Evolutionary conservation across 2,329 filamentous ascomycete genomes (phyloP).

Genomic region (Paraphaeosphaeria sporulosa): DNA sequence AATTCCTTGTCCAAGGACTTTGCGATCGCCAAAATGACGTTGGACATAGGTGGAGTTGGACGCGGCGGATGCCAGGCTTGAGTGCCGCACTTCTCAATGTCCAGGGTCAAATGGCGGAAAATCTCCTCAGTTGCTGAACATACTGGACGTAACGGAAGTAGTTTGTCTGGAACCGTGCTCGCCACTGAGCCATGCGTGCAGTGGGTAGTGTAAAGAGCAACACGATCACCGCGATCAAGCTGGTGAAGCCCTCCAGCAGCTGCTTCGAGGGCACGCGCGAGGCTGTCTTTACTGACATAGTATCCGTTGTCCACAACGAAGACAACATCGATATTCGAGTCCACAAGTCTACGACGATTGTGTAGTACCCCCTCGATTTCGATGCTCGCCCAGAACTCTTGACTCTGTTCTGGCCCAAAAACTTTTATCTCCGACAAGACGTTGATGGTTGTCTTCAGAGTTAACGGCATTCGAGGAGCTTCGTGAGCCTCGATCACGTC

Average conservation of each 20-base stretch:
- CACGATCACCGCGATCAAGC: slow-evolving; percentile 30
- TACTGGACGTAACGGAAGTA: slow-evolving; percentile 29
- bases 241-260: slow-evolving; percentile 29
- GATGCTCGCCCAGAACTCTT: slow-evolving; percentile 41
- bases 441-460: slow-evolving; percentile 30
- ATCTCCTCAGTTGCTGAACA: slow-evolving; percentile 23
- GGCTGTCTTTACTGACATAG: slow-evolving; percentile 37
- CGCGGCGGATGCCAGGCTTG: slow-evolving; percentile 38
- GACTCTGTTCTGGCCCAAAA: slow-evolving; percentile 22
- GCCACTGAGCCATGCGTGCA: slow-evolving; percentile 38
- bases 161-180: slow-evolving; percentile 35
- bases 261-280: slow-evolving; percentile 28
- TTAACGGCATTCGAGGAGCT: slow-evolving; percentile 22
- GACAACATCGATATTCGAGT: slow-evolving; percentile 40
- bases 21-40: slow-evolving; percentile 34
- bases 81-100: slow-evolving; percentile 28
- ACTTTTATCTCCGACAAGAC: slow-evolving; percentile 31
- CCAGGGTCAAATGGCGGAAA: slow-evolving; percentile 26
- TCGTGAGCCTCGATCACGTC: neutral
- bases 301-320: slow-evolving; percentile 51
- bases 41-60: slow-evolving; percentile 38
- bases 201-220: slow-evolving; percentile 42
- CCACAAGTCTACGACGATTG: slow-evolving; percentile 25
- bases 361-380: slow-evolving; percentile 40
- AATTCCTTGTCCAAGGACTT: slow-evolving; percentile 27